A percentile compares a stretch with the other conserved stretches of the same genome.
Conservation (phyloP, 2,329 filamentous ascomycete species). For the Acrocalymma vagum region DNA sequence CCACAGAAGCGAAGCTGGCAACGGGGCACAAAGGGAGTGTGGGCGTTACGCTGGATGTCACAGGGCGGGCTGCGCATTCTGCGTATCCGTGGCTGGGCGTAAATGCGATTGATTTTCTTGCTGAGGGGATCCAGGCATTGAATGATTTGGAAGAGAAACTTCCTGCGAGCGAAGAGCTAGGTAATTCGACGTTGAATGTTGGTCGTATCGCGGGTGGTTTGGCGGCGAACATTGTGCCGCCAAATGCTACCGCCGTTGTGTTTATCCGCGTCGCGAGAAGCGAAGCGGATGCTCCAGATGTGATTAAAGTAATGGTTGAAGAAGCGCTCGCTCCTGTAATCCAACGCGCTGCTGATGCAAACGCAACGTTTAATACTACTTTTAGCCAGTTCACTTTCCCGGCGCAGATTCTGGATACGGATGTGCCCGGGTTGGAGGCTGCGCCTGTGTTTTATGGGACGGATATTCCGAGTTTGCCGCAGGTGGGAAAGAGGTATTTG, state of each 20-base stretch:
- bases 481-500: conserved; percentile 31
- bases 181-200: conserved; percentile 80
- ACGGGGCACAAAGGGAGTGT: conserved; percentile 89
- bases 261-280: conserved; percentile 56
- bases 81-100: conserved; percentile 90
- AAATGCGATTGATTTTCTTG: conserved; percentile 81
- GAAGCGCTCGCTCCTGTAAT: conserved; percentile 25
- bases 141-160: conserved; percentile 52
- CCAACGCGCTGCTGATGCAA: conserved; percentile 17
- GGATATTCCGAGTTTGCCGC: conserved; percentile 30
- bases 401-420: conserved; percentile 28
- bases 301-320: conserved; percentile 24
- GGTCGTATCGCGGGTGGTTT: conserved; percentile 82
- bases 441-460: conserved; percentile 35
- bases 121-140: conserved; percentile 72
- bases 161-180: conserved; percentile 52
- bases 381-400: conserved; percentile 18
- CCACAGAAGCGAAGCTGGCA: conserved; percentile 85
- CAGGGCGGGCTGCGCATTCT: conserved; percentile 81
- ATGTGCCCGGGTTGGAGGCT: conserved; percentile 28
- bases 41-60: conserved; percentile 69
- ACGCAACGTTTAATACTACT: conserved; percentile 21
- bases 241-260: conserved; percentile 72
- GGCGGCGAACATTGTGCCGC: conserved; percentile 84
- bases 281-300: conserved; percentile 23